These are phyloP conservation scores for Aspergillus floridensis DNA, from an alignment of 2,329 filamentous ascomycete genomes.

Conservation along the genomic window DNA sequence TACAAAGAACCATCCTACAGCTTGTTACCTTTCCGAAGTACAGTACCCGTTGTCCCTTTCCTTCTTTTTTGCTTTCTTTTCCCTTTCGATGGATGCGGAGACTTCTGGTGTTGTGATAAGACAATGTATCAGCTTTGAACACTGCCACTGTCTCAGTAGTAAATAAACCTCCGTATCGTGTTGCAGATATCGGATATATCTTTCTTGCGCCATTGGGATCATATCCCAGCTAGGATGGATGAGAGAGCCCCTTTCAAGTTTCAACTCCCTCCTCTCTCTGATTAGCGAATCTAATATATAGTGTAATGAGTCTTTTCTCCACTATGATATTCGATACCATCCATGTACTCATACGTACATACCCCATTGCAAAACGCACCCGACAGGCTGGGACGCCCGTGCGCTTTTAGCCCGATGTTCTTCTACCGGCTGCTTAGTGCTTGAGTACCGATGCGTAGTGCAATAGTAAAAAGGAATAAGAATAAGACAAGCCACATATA, in stretches of 20 bases:
- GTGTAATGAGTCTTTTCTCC: neutral
- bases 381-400: constrained; percentile 22
- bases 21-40: neutral
- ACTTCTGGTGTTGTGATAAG: no score
- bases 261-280: neutral
- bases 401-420: constrained; percentile 12
- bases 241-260: neutral
- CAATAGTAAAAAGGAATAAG: neutral
- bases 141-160: neutral
- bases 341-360: neutral
- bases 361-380: constrained; percentile 8
- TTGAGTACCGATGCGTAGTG: neutral
- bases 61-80: no score
- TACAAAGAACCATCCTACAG: neutral
- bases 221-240: neutral
- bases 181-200: no score
- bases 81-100: no score
- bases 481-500: no score
- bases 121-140: neutral
- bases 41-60: no score
- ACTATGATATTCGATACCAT: neutral
- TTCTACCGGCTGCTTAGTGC: neutral
- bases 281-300: constrained; percentile 1
- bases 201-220: no score
- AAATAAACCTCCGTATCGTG: no score